Base-by-base conservation (phyloP, 192 early-diverging fungal species). In the Funneliformis geosporum region DNA sequence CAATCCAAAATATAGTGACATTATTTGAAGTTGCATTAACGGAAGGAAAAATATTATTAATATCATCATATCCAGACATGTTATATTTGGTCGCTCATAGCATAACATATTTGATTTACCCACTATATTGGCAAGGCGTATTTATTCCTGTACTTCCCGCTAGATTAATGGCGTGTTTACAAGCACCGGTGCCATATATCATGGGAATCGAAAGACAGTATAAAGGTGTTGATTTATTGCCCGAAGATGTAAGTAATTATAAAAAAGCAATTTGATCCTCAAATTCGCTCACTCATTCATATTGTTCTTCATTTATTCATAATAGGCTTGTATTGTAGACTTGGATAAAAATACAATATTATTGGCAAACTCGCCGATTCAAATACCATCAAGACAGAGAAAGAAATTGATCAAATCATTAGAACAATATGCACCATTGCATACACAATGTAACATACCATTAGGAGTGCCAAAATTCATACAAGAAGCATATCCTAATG, bases 161-260 rank as follows among this genome's bases (percentile, higher is more conserved):
- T 28, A 80, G 85, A 38, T 79, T 94, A 10, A 80, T 94, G 84
- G 89, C 81, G 43, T 84, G 83, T 79, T 69, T 86, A 11, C 85
- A 86, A 80, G 94, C 92, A 18, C 92, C 94, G 27, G 91, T 95
- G 61, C 94, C 94, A 14, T 95, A 91, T 61, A 93, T 95, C 18
- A 86, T 94, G 60, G 94, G 94, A 14, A 88, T 94, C 27, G 84
- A 91, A 60, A 84, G 90, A 14, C 62, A 85, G 18, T 85, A 80
- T 5, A 79, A 85, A 60, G 86, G 87, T 44, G 81, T 90, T 2
- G 88, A 90, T 50, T 88, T 86, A 67, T 81, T 87, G 75, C 90
- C 91, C 8, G 85, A 89, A 67, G 94, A 95, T 79, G 94, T 91
- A 86, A 68, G 82, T 68, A 38, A 55, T 14, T 1, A 38, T 39